Conservation (phyloP, 192 early-diverging fungal genomes). For the Umbelopsis sp. region DNA sequence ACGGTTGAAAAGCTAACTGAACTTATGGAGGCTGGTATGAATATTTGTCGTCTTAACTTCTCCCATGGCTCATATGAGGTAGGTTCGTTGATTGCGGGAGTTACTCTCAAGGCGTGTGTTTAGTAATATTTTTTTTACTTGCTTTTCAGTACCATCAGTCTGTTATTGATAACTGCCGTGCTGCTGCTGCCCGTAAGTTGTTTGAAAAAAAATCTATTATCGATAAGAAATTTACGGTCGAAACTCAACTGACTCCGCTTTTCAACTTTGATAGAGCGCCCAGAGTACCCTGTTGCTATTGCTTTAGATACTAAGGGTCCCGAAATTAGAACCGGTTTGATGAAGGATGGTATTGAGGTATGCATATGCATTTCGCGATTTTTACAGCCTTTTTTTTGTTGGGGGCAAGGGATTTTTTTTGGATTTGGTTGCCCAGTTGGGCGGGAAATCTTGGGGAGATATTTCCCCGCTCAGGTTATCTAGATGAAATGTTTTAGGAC, state of each 20-base stretch:
- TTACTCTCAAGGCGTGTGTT: background rate
- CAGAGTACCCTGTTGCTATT: conserved; percentile 59
- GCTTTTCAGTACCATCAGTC: conserved; percentile 63
- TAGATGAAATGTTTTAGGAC: conserved; percentile 5
- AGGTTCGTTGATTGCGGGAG: conserved; percentile 9
- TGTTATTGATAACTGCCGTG: conserved; percentile 72
- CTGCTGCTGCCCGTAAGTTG: conserved; percentile 33
- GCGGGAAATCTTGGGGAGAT: conserved; percentile 4
- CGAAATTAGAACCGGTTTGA: conserved; percentile 77
- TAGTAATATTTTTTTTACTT: background rate
- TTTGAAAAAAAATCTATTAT: background rate
- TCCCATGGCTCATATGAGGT: conserved; percentile 67
- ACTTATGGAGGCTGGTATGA: conserved; percentile 78
- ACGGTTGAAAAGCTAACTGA: conserved; percentile 66
- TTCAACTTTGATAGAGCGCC: conserved; percentile 23
- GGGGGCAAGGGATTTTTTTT: background rate
- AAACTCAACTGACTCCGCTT: conserved; percentile 2
- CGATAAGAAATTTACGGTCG: background rate
- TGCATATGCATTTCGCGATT: background rate
- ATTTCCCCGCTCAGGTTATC: conserved; percentile 10
- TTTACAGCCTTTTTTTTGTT: background rate
- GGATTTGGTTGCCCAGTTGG: background rate
- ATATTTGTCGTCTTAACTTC: conserved; percentile 82
- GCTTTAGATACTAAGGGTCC: conserved; percentile 83
- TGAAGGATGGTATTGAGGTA: conserved; percentile 57